phyloP scores from a whole-genome alignment of 2,329 filamentous ascomycete genomes.

The Thelonectria blattea region DNA sequence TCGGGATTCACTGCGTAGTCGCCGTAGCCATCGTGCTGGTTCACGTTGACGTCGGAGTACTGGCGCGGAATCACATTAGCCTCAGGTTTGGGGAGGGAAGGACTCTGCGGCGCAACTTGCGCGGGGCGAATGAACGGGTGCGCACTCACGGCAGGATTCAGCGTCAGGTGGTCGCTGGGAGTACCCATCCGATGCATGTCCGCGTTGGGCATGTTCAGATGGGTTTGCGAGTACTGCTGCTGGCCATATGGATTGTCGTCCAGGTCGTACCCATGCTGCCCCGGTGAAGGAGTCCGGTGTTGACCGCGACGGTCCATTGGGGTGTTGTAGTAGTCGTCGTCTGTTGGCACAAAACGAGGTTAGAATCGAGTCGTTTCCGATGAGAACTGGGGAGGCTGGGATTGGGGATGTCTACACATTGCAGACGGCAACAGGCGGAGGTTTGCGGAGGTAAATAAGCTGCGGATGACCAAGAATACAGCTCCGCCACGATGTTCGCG shows the following conservation, averaged over 20 bases:
- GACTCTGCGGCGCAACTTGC: background rate
- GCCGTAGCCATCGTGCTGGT: constrained; percentile 53
- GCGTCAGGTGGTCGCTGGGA: constrained; percentile 76
- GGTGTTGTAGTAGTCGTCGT: constrained; percentile 67
- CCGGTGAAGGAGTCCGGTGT: constrained; percentile 40
- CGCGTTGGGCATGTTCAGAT: constrained; percentile 40
- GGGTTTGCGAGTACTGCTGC: constrained; percentile 31
- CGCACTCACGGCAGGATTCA: constrained; percentile 80
- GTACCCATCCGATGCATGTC: constrained; percentile 53
- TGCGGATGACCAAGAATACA: constrained; percentile 3
- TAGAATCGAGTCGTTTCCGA: constrained; percentile 24
- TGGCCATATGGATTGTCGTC: constrained; percentile 75
- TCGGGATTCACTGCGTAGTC: constrained; percentile 83
- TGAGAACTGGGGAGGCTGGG: background rate
- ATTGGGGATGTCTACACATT: background rate
- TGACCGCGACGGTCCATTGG: constrained; percentile 55
- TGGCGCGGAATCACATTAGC: constrained; percentile 34
- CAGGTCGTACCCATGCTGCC: constrained; percentile 77
- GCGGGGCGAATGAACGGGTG: background rate
- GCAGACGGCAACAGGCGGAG: background rate
- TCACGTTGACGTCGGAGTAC: constrained; percentile 61
- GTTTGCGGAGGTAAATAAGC: constrained; percentile 14
- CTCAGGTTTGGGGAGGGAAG: background rate
- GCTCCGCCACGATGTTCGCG: constrained; percentile 29
- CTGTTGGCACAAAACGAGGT: constrained; percentile 40